Evolutionary conservation across 371 early-diverging fungal genomes (phyloP), one percentile per base, ranked within the genome.

Genomic region (Mortierella polycephala): DNA sequence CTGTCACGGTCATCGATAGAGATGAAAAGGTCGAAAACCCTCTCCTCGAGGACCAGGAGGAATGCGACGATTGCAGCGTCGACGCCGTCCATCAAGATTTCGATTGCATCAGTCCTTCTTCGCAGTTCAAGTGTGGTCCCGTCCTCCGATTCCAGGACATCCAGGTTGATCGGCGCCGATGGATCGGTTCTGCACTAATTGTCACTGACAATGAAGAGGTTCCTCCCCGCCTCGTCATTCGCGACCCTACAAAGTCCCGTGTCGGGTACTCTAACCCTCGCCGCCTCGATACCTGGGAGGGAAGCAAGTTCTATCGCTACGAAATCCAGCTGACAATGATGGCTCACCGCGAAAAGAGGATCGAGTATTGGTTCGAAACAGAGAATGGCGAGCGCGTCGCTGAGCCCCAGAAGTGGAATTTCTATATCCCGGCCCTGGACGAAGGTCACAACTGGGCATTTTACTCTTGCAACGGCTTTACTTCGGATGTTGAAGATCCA

Each of bases 311-410:
- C 20, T 79, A 72, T 55, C 68, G 73, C 14, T 79, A 79, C 30
- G 79, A 72, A 11, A 72, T 79, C 46, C 69, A 72, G 14, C 30
- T 79, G 46, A 62, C 62, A 1, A 20, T 79, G 53, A 57, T 79
- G 69, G 23, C 50, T 39, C 63, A 71, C 51, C 79, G 79, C 23
- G 73, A 72, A 46, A 79, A 79, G 63, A 64, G 41, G 9, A 72
- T 79, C 57, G 79, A 79, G 60, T 79, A 79, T 54, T 79, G 79
- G 79, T 79, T 79, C 57, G 79, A 79, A 51, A 66, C 62, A 0
- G 71, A 67, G 55, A 56, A 63, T 18, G 76, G 71, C 41, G 64
- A 59, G 14, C 60, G 41, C 46, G 57, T 62, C 10, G 13, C 53
- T n/a, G 16, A 20, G 7, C 73, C 69, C 41, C 73, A 79, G 52